These are phyloP conservation scores for Moelleriella libera DNA, from an alignment of 2,329 filamentous ascomycete genomes.

Conservation along the genomic window DNA sequence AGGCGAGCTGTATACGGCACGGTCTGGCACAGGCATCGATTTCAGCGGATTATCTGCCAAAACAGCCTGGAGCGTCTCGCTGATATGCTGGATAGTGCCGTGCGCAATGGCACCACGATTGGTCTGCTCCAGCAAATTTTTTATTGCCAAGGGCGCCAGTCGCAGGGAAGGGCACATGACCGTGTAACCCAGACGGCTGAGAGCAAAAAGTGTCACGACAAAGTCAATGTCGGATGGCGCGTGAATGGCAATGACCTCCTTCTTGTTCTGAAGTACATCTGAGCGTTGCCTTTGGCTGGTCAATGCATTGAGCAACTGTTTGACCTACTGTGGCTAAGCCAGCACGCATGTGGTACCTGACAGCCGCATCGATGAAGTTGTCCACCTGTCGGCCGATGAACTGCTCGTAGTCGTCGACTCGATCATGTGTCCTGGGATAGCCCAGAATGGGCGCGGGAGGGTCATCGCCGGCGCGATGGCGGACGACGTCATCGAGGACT, in stretches of 20 bases:
- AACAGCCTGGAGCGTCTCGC: background rate
- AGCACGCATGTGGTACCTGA: background rate
- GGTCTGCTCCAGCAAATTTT: background rate
- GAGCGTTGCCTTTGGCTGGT: too few relatives aligned
- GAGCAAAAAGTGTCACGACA: conserved; percentile 1
- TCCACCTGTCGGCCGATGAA: background rate
- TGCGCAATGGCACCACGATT: background rate
- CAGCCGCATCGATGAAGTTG: background rate
- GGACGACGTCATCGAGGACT: background rate
- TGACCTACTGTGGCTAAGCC: background rate
- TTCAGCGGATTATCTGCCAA: background rate
- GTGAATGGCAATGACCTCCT: conserved; percentile 18
- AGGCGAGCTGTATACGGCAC: background rate
- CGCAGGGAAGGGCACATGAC: background rate
- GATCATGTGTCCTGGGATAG: background rate
- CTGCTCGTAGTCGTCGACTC: background rate
- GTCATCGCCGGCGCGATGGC: background rate
- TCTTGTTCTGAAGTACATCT: background rate
- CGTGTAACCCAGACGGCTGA: background rate
- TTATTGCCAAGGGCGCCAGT: background rate
- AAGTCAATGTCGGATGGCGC: conserved; percentile 43
- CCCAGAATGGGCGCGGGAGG: background rate
- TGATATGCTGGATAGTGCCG: background rate
- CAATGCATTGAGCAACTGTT: background rate
- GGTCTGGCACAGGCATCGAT: background rate